Base-by-base conservation (phyloP, 306 rosid genomes). In the Cucurbita maxima region DNA sequence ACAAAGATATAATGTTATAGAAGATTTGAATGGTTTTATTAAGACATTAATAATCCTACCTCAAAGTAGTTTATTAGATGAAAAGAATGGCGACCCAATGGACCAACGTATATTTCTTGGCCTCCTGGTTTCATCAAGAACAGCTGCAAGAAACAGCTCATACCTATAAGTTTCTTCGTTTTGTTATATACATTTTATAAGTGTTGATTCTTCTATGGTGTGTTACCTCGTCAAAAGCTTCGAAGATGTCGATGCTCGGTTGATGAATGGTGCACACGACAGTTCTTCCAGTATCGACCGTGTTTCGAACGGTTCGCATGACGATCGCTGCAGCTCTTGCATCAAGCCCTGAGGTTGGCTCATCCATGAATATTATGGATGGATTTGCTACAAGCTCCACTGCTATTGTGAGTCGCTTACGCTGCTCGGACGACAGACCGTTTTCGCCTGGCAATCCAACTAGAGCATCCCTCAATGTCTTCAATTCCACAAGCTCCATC, bases 301-400 rank as follows among this genome's bases (percentile, higher is more conserved):
- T 85, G 82, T 82, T 85, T 75, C 86, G 76, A 61, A 85, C 86
- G 3, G 88, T 82, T 73, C 88, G 83, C 87, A 85, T 85, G 76
- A 82, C 89, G 22, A 85, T 85, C 19, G 86, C 89, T 11, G 85
- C 89, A 38, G 89, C 86, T 76, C 89, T 85, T 34, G 89, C 89
- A 76, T 85, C 89, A 7, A 85, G 74, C 7, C 89, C 89, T 14
- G 89, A 85, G 64, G 89, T 85, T 41, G 85, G 89, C 73, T 85
- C 89, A 62, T 83, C 89, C 89, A 85, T 85, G 75, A 85, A 85
- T 76, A 82, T 79, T 41, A 85, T 83, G 34, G 89, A 82, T 41
- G 89, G 89, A 60, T 85, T 85, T 3, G 89, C 89, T 4, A 85
- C 87, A 18, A 85, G 80, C 71, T 85, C 87, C 38, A 85, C 85